These are phyloP conservation scores for Ogataea thermomethanolica DNA, from an alignment of 805 yeast species.

Conservation along the genomic window DNA sequence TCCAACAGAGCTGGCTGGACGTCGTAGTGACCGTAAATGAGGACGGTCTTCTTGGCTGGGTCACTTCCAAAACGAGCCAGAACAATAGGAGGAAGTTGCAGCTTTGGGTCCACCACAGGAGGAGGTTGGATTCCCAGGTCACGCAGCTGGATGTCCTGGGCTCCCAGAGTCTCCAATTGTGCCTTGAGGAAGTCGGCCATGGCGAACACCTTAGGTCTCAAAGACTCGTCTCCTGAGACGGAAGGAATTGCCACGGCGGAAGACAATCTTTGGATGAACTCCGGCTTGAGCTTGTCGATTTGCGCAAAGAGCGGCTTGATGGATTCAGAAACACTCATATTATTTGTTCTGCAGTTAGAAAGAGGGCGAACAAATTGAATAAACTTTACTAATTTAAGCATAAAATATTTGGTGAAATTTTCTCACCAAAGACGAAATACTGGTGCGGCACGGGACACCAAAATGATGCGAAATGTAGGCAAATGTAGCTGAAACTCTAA, in stretches of 20 bases:
- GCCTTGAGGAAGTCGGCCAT: constrained; percentile 80
- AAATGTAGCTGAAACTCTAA: background rate
- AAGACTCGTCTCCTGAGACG: constrained; percentile 84
- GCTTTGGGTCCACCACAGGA: constrained; percentile 64
- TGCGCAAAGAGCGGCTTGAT: constrained; percentile 45
- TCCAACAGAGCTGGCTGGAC: constrained; percentile 93
- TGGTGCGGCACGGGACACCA: background rate
- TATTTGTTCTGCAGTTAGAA: constrained; percentile 6
- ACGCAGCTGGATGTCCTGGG: constrained; percentile 74
- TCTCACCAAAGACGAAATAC: background rate
- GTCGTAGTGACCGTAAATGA: constrained; percentile 96
- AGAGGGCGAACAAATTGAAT: constrained; percentile 9
- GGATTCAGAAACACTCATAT: constrained; percentile 28
- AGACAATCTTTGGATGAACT: constrained; percentile 66
- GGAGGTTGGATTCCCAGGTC: constrained; percentile 89
- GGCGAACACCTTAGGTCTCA: constrained; percentile 84
- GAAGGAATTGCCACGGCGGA: constrained; percentile 94
- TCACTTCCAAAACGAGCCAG: constrained; percentile 83
- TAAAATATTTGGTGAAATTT: background rate
- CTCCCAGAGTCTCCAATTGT: constrained; percentile 72
- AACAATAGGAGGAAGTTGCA: constrained; percentile 92
- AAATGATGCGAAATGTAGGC: background rate
- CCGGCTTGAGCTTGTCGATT: constrained; percentile 71
- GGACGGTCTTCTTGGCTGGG: constrained; percentile 78
- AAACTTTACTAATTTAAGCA: constrained; percentile 2